Evolutionary conservation across 164 flowering plant species (phyloP).

Genomic region (Liriodendron chinense): DNA sequence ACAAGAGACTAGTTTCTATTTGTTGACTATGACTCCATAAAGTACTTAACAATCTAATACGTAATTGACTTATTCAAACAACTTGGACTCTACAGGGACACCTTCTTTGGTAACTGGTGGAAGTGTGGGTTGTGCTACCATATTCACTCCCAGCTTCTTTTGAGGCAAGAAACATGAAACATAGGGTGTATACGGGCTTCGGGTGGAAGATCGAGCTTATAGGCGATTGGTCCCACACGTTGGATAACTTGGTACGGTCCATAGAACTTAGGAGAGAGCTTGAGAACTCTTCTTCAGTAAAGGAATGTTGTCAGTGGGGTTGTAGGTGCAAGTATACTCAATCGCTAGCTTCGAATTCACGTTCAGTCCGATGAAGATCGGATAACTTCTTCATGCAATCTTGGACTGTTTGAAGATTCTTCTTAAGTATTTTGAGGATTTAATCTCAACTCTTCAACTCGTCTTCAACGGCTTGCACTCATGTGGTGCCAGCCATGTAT

Average conservation of each 20-base stretch:
- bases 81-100: no score
- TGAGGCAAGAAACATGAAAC: conserved; percentile 7
- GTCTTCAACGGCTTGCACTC: neutral
- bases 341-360: neutral
- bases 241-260: neutral
- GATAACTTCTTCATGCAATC: neutral
- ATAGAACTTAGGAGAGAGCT: no score
- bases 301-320: neutral
- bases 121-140: neutral
- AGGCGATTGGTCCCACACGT: neutral
- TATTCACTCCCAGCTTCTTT: neutral
- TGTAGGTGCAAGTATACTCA: neutral
- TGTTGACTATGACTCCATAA: no score
- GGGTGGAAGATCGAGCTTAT: neutral
- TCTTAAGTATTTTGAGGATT: no score
- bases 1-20: no score
- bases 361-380: neutral
- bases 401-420: no score
- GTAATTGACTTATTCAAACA: no score
- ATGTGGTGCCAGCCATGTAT: neutral
- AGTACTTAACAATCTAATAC: no score
- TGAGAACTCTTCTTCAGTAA: neutral
- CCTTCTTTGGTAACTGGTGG: no score
- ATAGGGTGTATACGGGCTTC: conserved; percentile 5
- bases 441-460: neutral